Percentiles rank a stretch among this genome's conserved stretches.
Evolutionary conservation across 495 filamentous ascomycete genomes (phyloP).

Genomic region (Daldinia bambusicola): DNA sequence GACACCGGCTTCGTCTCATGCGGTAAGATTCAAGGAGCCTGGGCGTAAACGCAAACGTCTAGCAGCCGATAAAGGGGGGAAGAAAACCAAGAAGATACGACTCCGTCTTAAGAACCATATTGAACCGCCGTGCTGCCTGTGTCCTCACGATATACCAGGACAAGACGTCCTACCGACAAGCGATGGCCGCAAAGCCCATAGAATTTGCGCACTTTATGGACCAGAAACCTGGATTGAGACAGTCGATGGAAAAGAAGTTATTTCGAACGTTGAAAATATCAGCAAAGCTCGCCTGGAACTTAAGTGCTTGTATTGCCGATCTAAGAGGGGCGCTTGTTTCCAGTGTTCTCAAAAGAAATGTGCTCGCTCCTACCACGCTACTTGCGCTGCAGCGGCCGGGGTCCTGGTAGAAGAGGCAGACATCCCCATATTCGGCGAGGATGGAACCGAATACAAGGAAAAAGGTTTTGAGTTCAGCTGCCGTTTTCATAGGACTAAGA

Average conservation of each 20-base stretch:
- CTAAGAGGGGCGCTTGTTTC: conserved; percentile 92
- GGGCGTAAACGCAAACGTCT: conserved; percentile 65
- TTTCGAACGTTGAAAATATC: conserved; percentile 81
- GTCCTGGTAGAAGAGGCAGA: conserved; percentile 88
- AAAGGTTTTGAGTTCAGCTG: conserved; percentile 92
- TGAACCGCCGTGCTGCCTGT: conserved; percentile 90
- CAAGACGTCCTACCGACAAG: conserved; percentile 88
- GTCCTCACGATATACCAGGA: conserved; percentile 88
- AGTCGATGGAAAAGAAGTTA: conserved; percentile 71
- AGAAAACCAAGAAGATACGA: conserved; percentile 78
- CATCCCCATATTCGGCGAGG: conserved; percentile 87
- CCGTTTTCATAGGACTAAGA: conserved; percentile 90
- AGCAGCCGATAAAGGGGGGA: conserved; percentile 51
- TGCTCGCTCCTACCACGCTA: conserved; percentile 91
- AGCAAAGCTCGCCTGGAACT: conserved; percentile 88
- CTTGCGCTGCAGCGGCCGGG: conserved; percentile 89
- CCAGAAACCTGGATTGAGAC: conserved; percentile 91
- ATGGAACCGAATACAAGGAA: conserved; percentile 89
- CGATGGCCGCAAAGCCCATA: conserved; percentile 86
- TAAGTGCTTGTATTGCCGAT: conserved; percentile 93
- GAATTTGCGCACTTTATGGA: conserved; percentile 87
- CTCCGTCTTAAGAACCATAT: conserved; percentile 73
- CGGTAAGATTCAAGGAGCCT: conserved; percentile 62
- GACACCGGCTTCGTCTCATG: conserved; percentile 71
- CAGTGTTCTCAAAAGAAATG: conserved; percentile 98